Conservation (phyloP, 1,284 basidiomycete species). For the Cryptococcus wingfieldii region DNA sequence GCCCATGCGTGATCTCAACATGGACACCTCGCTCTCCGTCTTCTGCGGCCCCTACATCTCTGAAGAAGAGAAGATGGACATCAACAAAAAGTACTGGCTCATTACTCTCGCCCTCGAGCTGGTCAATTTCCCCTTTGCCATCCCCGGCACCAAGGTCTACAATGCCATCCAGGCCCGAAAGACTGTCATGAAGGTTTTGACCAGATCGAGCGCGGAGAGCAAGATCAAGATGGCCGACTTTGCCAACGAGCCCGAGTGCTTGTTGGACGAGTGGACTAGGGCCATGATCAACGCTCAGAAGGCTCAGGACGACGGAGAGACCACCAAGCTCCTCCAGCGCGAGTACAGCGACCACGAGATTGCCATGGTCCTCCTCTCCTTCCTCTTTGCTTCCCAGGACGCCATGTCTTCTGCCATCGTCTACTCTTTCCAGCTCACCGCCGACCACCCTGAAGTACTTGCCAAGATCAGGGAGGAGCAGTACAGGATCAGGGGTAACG, state of each 20-base stretch:
- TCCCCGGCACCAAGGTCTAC: constrained; percentile 95
- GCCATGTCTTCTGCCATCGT: constrained; percentile 88
- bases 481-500: constrained; percentile 71
- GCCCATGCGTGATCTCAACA: constrained; percentile 87
- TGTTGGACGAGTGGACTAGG: constrained; percentile 88
- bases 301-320: constrained; percentile 63
- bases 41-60: constrained; percentile 91
- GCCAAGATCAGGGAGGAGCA: constrained; percentile 91
- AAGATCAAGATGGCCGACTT: constrained; percentile 75
- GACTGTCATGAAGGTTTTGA: constrained; percentile 76
- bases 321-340: constrained; percentile 52
- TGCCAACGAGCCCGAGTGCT: constrained; percentile 77
- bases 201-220: constrained; percentile 70
- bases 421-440: constrained; percentile 92
- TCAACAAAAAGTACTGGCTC: constrained; percentile 92
- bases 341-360: constrained; percentile 95
- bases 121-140: constrained; percentile 96
- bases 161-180: constrained; percentile 92
- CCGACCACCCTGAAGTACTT: constrained; percentile 84
- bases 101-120: constrained; percentile 94
- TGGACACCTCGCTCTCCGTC: constrained; percentile 93
- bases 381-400: constrained; percentile 97
- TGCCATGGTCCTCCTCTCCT: constrained; percentile 91
- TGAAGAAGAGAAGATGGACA: constrained; percentile 69
- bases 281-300: constrained; percentile 58